phyloP scores from a whole-genome alignment of 2,329 filamentous ascomycete species.

The Calonectria pseudoturangicola region DNA sequence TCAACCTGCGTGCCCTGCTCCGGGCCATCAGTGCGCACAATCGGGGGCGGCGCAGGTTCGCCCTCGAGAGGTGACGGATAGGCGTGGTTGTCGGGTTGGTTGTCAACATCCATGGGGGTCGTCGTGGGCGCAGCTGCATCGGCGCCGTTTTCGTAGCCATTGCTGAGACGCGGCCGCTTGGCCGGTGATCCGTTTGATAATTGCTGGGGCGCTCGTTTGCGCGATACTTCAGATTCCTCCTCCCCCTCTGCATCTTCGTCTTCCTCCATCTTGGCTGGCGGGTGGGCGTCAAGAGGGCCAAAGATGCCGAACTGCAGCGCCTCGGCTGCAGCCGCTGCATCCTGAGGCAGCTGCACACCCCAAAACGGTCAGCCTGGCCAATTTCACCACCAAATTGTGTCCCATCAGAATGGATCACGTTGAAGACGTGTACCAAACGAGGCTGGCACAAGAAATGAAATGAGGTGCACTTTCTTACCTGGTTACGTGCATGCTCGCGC shows the following conservation, averaged over 20 bases:
- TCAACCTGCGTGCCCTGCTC: conserved; percentile 79
- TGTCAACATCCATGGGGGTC: conserved; percentile 78
- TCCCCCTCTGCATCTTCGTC: conserved; percentile 62
- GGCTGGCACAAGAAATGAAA: conserved; percentile 29
- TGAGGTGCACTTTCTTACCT: conserved; percentile 63
- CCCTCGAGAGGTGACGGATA: conserved; percentile 79
- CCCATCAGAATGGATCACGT: conserved; percentile 37
- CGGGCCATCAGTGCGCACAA: conserved; percentile 75
- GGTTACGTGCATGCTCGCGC: conserved; percentile 70
- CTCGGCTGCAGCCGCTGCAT: conserved; percentile 68
- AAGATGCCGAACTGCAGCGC: conserved; percentile 72
- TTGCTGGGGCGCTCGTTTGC: conserved; percentile 71
- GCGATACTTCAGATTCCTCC: conserved; percentile 63
- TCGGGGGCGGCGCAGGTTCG: conserved; percentile 72
- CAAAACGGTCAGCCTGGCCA: conserved; percentile 50
- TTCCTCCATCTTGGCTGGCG: conserved; percentile 63
- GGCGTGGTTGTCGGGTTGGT: conserved; percentile 73
- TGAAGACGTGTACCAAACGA: conserved; percentile 36
- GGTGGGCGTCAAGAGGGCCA: conserved; percentile 71
- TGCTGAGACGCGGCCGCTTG: conserved; percentile 77
- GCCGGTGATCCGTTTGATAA: conserved; percentile 73
- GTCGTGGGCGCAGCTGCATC: conserved; percentile 65
- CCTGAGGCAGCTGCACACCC: conserved; percentile 68
- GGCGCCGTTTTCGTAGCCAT: conserved; percentile 75
- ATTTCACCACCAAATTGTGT: conserved; percentile 44